Percentiles rank a stretch among this genome's conserved stretches.
Evolutionary conservation across 2,329 filamentous ascomycete species (phyloP).

Genomic region (Aspergillus piperis): DNA sequence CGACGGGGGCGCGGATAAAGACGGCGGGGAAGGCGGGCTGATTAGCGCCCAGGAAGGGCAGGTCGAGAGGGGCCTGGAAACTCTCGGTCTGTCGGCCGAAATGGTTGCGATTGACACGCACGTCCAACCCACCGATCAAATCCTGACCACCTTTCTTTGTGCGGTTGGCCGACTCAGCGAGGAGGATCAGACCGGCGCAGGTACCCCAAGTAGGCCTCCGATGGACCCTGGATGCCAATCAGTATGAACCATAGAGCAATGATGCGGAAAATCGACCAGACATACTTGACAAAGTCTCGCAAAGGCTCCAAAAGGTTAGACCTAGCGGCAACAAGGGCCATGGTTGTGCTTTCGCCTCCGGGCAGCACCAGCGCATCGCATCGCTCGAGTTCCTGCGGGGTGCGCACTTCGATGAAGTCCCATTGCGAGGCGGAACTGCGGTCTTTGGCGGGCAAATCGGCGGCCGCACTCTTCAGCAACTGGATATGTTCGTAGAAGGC

Average conservation of each 20-base stretch:
- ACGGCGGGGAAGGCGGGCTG: slow-evolving; percentile 69
- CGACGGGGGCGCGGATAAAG: slow-evolving; percentile 92
- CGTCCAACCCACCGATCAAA: slow-evolving; percentile 85
- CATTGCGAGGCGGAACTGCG: slow-evolving; percentile 44
- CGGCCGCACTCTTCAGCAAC: slow-evolving; percentile 69
- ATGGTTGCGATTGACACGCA: slow-evolving; percentile 89
- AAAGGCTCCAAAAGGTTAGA: slow-evolving; percentile 81
- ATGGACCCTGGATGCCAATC: slow-evolving; percentile 56
- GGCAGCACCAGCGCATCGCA: slow-evolving; percentile 89
- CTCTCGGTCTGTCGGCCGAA: slow-evolving; percentile 93
- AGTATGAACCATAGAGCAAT: neutral
- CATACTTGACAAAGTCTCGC: slow-evolving; percentile 85
- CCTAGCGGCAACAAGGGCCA: slow-evolving; percentile 81
- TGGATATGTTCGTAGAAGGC: slow-evolving; percentile 87
- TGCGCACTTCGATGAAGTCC: slow-evolving; percentile 78
- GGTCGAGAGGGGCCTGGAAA: slow-evolving; percentile 73
- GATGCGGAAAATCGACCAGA: slow-evolving; percentile 15
- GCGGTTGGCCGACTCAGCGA: slow-evolving; percentile 82
- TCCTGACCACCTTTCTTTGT: slow-evolving; percentile 92
- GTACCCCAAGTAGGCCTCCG: slow-evolving; percentile 92
- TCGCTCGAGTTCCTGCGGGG: slow-evolving; percentile 64
- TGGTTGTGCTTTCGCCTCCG: slow-evolving; percentile 92
- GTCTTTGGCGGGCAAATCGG: slow-evolving; percentile 41
- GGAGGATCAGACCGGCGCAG: slow-evolving; percentile 88
- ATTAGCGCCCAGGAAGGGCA: slow-evolving; percentile 64